Percentiles rank a stretch among this genome's conserved stretches.
Evolutionary conservation across 768 basidiomycete genomes (phyloP).

Genomic region (Rhizopogon vulgaris): DNA sequence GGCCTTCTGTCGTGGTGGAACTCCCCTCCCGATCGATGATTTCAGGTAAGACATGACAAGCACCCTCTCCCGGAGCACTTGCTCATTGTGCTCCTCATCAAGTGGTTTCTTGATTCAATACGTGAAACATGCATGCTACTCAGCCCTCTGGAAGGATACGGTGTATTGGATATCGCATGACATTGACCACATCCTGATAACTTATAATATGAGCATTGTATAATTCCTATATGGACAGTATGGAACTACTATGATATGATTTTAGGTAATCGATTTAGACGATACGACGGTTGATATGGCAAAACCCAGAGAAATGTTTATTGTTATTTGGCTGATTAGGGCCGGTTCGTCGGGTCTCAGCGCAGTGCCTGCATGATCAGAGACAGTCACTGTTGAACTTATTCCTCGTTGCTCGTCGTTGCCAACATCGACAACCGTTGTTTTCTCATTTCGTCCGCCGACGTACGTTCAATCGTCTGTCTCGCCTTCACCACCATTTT

Average conservation of each 20-base stretch:
- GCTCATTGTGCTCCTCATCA: background rate
- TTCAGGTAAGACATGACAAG: background rate
- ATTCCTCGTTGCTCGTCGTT: slow-evolving; percentile 22
- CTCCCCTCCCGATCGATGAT: slow-evolving; percentile 15
- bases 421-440: slow-evolving; percentile 19
- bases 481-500: background rate
- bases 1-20: slow-evolving; percentile 57
- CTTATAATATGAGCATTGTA: slow-evolving; percentile 14
- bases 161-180: slow-evolving; percentile 24
- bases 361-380: slow-evolving; percentile 12
- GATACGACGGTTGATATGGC: background rate
- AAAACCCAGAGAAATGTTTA: slow-evolving; percentile 13
- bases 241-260: background rate
- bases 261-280: background rate
- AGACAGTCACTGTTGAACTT: slow-evolving; percentile 19
- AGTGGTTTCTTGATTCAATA: background rate
- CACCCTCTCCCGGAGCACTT: background rate
- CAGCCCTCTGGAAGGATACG: slow-evolving; percentile 12
- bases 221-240: slow-evolving; percentile 21
- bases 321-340: slow-evolving; percentile 28
- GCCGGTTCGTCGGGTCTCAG: slow-evolving; percentile 21
- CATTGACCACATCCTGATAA: slow-evolving; percentile 9
- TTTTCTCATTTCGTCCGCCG: slow-evolving; percentile 4
- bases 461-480: slow-evolving; percentile 13
- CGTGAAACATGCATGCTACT: background rate